Percentiles rank a stretch among this genome's conserved stretches.
phyloP scores from a whole-genome alignment of 352 stramenopile species.

The Globisporangium mamillatum region DNA sequence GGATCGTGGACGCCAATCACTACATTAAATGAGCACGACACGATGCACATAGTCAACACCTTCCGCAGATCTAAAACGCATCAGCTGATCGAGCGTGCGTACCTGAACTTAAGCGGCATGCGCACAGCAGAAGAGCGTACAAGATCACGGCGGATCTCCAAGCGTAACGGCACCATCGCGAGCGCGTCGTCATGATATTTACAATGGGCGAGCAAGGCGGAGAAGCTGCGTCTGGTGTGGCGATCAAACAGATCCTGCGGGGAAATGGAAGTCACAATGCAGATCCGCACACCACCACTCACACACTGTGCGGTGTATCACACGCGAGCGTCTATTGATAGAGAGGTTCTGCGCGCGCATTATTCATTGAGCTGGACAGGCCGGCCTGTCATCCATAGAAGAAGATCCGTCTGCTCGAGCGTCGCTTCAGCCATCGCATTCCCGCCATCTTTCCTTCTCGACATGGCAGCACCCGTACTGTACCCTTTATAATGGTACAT shows the following conservation, averaged over 20 bases:
- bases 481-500: background rate
- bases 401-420: background rate
- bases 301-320: background rate
- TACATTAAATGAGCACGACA: background rate
- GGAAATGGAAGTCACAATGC: background rate
- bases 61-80: background rate
- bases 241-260: background rate
- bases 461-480: no score
- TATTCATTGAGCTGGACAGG: background rate
- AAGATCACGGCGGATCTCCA: background rate
- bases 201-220: background rate
- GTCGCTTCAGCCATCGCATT: background rate
- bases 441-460: background rate
- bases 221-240: background rate
- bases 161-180: background rate
- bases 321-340: background rate
- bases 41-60: background rate
- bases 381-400: background rate
- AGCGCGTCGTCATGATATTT: background rate
- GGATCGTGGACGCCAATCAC: slow-evolving; percentile 23
- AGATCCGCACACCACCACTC: background rate
- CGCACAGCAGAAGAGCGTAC: background rate
- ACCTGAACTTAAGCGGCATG: background rate
- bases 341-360: background rate
- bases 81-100: slow-evolving; percentile 16